Percentiles rank a stretch among this genome's conserved stretches.
Evolutionary conservation across 305 asterid genomes (phyloP).

Genomic region (Andrographis paniculata): DNA sequence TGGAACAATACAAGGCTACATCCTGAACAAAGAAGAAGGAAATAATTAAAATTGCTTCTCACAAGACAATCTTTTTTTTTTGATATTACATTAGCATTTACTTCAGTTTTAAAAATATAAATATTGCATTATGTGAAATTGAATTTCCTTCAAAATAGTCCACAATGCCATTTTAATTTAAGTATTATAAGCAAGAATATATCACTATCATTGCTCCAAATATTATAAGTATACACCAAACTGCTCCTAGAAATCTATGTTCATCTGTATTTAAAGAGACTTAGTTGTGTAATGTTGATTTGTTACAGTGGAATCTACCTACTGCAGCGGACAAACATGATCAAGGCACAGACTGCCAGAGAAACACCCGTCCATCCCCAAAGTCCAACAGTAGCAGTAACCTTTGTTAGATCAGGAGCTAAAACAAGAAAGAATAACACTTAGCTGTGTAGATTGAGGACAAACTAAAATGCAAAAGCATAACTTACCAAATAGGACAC

Average conservation of each 20-base stretch:
- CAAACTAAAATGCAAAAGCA: constrained; percentile 15
- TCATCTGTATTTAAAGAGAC: too few species aligned
- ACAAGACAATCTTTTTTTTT: constrained; percentile 1
- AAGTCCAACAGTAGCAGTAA: constrained; percentile 85
- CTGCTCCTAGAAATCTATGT: too few species aligned
- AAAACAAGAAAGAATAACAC: constrained; percentile 29
- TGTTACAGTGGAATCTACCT: constrained; percentile 47
- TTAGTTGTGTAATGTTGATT: constrained; percentile 9
- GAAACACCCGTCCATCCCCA: constrained; percentile 94
- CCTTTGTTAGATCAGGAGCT: constrained; percentile 77
- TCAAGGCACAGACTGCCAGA: constrained; percentile 57
- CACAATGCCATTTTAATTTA: neutral
- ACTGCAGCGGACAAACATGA: constrained; percentile 71
- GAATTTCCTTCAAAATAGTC: constrained; percentile 3
- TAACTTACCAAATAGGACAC: constrained; percentile 72
- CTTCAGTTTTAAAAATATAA: too few species aligned
- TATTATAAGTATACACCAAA: neutral
- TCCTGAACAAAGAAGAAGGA: constrained; percentile 8
- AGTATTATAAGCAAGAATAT: constrained; percentile 2
- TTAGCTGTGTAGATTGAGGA: constrained; percentile 24
- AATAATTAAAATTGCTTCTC: constrained; percentile 1
- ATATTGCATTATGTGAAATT: neutral
- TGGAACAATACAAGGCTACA: constrained; percentile 14
- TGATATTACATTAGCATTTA: constrained; percentile 4
- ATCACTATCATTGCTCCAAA: neutral